Conservation (phyloP, 2,329 filamentous ascomycete genomes). For the Magnaporthiopsis rhizophila region DNA sequence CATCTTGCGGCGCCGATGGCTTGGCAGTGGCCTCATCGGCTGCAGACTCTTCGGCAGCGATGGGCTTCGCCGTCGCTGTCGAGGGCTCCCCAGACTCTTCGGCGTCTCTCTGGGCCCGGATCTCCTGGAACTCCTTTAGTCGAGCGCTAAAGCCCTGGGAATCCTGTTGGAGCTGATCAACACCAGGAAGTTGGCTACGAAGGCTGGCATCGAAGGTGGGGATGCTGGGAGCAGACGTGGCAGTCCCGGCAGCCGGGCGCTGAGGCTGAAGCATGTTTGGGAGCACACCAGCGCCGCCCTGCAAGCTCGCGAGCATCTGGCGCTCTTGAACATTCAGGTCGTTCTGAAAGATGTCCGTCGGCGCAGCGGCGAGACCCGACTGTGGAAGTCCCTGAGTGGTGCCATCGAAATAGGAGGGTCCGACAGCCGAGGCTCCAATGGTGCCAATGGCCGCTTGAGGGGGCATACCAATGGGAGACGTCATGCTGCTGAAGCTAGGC, state of each 20-base stretch:
- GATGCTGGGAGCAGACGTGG: conserved; percentile 23
- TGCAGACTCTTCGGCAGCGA: conserved; percentile 14
- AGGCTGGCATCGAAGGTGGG: conserved; percentile 28
- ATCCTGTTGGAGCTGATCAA: conserved; percentile 45
- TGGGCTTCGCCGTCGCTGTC: conserved; percentile 19
- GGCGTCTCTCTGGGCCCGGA: conserved; percentile 65
- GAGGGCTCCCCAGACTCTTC: conserved; percentile 22
- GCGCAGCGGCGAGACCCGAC: conserved; percentile 34
- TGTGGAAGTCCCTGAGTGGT: conserved; percentile 15
- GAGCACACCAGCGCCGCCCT: conserved; percentile 12
- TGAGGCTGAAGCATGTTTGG: conserved; percentile 2
- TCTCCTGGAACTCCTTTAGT: conserved; percentile 73
- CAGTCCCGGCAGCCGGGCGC: not conserved
- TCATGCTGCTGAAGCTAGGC: conserved; percentile 90
- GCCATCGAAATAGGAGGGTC: conserved; percentile 6
- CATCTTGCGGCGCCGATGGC: conserved; percentile 7
- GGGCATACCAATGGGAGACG: conserved; percentile 65
- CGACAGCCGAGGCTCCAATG: conserved; percentile 30
- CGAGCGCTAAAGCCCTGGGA: conserved; percentile 58
- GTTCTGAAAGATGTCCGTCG: conserved; percentile 51
- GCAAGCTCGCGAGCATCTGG: conserved; percentile 39
- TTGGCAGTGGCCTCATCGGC: conserved; percentile 10
- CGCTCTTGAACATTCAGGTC: conserved; percentile 54
- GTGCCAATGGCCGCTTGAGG: conserved; percentile 45
- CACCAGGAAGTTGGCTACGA: conserved; percentile 39